Base-by-base conservation (phyloP, 2,329 filamentous ascomycete species). In the Cercospora beticola region DNA sequence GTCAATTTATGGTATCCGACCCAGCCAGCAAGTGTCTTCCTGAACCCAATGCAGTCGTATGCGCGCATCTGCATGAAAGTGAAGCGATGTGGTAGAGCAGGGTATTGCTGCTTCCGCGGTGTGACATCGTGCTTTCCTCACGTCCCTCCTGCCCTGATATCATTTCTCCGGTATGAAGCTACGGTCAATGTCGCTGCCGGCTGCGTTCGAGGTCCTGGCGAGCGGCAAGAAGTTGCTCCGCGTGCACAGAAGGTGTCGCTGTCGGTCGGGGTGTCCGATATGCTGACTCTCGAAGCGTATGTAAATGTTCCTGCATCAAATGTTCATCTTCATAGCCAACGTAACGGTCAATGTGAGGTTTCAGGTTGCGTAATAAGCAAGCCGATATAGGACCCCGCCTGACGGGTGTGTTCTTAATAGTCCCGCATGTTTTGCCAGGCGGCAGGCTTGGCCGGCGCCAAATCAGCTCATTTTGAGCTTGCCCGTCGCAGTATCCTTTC, bases 351-450 rank as follows among this genome's bases (percentile, higher is more conserved):
- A 57, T 33, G 28, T 57, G 46, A 57, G 46, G 62, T 52, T 26
- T 28, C 49, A 26, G 18, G 21, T 16, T 23, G 49, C 23, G 56
- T 58, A 58, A 31, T 58, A 58, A 58, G 56, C 28, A 23, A n/a
- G n/a, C 16, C 10, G 56, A 58, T 31, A 58, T 23, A 33, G 58
- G 33, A 26, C 31, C 56, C 31, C 9, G 28, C 28, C 16, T 58
- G n/a, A 36, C 56, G 14, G n/a, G 16, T 23, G 16, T 9, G 58
- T 46, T 61, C 33, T 36, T 61, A 43, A 61, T 33, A 61, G 61
- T 63, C 61, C 61, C 61, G 61, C 61, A 63, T 63, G 61, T 63
- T 63, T 52, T 36, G 58, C 9, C 23, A 54, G 49, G 23, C 14
- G 40, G 28, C 21, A 58, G 21, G 46, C 62, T 65, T 65, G 62